These are phyloP conservation scores for Cymbidium sinense DNA, from an alignment of 106 monocot genomes.

Conservation along the genomic window DNA sequence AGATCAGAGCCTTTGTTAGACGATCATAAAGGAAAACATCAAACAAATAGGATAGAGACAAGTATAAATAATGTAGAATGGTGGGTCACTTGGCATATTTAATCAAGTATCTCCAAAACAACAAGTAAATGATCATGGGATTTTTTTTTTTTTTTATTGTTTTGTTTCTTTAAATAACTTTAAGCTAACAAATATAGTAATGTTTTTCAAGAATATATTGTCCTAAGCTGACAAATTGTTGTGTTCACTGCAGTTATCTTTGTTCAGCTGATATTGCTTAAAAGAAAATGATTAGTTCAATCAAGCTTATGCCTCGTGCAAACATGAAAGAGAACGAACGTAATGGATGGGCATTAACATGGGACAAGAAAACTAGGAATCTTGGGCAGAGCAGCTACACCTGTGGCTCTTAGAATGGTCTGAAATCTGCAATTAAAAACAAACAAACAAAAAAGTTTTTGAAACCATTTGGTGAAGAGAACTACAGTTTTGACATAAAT, in stretches of 20 bases:
- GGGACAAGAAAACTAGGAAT: background rate
- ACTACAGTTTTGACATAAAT: background rate
- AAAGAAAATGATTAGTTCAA: background rate
- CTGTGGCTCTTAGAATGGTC: background rate
- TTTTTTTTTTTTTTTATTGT: too few relatives aligned
- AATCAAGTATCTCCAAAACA: background rate
- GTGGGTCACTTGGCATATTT: background rate
- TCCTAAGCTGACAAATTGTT: background rate
- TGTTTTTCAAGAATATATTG: background rate
- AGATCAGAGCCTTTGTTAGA: background rate
- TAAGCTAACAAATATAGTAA: too few relatives aligned
- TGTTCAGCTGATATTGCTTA: background rate
- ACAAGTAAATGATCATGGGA: background rate
- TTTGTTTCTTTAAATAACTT: too few relatives aligned
- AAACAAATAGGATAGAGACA: background rate
- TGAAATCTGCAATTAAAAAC: background rate
- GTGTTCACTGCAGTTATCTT: background rate
- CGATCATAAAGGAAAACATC: background rate
- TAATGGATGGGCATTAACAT: too few relatives aligned
- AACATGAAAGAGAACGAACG: background rate
- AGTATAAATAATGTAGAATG: background rate
- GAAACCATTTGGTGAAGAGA: background rate
- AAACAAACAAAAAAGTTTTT: background rate
- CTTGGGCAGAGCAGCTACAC: background rate
- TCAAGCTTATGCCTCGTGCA: background rate